phyloP scores from a whole-genome alignment of 202 grass and related monocot genomes.

The Carex arenaria region DNA sequence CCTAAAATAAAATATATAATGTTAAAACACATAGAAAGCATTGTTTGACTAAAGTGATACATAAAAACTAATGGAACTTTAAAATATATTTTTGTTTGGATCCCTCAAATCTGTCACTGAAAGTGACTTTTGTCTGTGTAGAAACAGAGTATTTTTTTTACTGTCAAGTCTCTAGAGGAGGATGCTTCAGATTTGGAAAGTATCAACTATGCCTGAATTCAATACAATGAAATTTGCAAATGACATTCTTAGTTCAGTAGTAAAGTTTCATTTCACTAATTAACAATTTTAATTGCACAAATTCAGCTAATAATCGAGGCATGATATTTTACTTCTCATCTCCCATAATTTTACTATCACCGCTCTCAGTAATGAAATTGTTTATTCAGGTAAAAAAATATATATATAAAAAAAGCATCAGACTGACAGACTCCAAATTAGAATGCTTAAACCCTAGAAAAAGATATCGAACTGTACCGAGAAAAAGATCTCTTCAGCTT shows the following conservation, averaged over 20 bases:
- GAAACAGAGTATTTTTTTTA: background rate
- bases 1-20: conserved; percentile 37
- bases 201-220: background rate
- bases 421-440: background rate
- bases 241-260: background rate
- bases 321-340: background rate
- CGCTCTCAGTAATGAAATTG: background rate
- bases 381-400: background rate
- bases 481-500: conserved; percentile 93
- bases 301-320: background rate
- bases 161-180: background rate
- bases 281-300: background rate
- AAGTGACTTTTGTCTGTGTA: background rate
- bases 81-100: background rate
- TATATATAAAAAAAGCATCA: background rate
- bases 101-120: background rate
- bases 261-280: background rate
- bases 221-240: background rate
- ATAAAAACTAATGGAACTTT: too few relatives aligned
- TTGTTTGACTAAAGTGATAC: too few relatives aligned
- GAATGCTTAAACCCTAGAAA: conserved; percentile 3
- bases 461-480: conserved; percentile 44
- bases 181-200: background rate
- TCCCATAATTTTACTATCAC: background rate
- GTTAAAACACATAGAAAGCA: conserved; percentile 6